Evolutionary conservation across 345 rosid genomes (phyloP), one percentile per base, ranked within the genome.

Genomic region (Camelina sativa): DNA sequence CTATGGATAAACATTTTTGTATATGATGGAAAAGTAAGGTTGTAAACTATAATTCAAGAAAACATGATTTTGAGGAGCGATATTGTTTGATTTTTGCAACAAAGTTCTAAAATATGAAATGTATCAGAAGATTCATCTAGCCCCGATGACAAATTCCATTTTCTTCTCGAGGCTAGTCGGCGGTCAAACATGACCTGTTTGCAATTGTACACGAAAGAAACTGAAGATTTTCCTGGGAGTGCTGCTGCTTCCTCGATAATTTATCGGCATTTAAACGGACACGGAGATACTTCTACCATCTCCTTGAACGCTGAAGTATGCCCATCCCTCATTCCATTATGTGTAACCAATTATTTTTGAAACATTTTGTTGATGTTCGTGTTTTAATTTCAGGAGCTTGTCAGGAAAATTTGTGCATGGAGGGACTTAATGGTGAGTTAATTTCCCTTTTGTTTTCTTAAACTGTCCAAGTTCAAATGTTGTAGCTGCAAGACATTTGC

Each of bases 381-480:
- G 55, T 48, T 74, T 78, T 79, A 76, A 86, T 82, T 84, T 79
- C 95, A 94, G 88, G 91, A 86, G 80, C 80, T 85, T 65, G 92
- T 94, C 65, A 85, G 93, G 76, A 81, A 87, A 76, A 62, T 94
- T 62, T 94, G 97, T 79, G 83, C 88, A 62, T 94, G 98, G 98
- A 87, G 98, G 81, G 98, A 94, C 66, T 71, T 91, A 71, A 94
- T 91, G 97, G 98, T 91, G 47, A 84, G 91, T 82, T 50, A 51
- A 62, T 11, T 30, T 5, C 30, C 63, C n/a, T 11, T 8, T 16
- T 7, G 8, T 16, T 40, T 40, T 58, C 6, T 28, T 3, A 11
- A 16, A 3, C 22, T 11, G 12, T n/a, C 13, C 12, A 23, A 8
- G 4, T 28, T 53, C 30, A 65, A 54, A 30, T 54, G 34, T 47